A percentile compares a stretch with the other conserved stretches of the same genome.
phyloP scores from a whole-genome alignment of 345 rosid genomes.

The Firmiana major region DNA sequence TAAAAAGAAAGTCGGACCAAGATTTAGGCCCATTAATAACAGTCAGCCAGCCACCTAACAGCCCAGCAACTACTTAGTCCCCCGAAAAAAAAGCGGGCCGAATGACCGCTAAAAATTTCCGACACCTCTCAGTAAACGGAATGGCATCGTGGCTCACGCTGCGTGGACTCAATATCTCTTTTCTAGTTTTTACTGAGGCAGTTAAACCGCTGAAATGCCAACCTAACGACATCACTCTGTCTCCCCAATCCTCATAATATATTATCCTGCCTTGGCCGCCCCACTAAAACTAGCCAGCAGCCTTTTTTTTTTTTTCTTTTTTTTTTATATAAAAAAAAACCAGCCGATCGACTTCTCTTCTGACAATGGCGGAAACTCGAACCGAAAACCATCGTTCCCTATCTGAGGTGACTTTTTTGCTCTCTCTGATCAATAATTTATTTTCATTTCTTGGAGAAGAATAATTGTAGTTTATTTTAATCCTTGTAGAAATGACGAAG shows the following conservation, averaged over 20 bases:
- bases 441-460: neutral
- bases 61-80: neutral
- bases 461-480: neutral
- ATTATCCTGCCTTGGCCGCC: conserved; percentile 7
- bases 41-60: neutral
- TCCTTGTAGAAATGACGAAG: neutral
- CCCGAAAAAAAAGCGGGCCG: too few relatives aligned
- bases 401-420: conserved; percentile 46
- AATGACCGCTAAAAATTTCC: neutral
- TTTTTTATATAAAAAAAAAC: neutral
- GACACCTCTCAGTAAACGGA: neutral
- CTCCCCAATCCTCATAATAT: neutral
- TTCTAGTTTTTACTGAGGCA: neutral
- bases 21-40: neutral
- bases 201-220: conserved; percentile 2
- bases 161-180: neutral
- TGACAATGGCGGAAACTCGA: conserved; percentile 67
- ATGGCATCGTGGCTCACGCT: conserved; percentile 7
- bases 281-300: conserved; percentile 14
- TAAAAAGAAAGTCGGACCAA: neutral
- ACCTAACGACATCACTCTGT: conserved; percentile 16
- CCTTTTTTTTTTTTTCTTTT: too few relatives aligned
- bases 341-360: conserved; percentile 22
- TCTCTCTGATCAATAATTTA: neutral
- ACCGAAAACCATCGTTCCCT: conserved; percentile 40